phyloP scores from a whole-genome alignment of 192 early-diverging fungal genomes.

The Backusella australiensis region DNA sequence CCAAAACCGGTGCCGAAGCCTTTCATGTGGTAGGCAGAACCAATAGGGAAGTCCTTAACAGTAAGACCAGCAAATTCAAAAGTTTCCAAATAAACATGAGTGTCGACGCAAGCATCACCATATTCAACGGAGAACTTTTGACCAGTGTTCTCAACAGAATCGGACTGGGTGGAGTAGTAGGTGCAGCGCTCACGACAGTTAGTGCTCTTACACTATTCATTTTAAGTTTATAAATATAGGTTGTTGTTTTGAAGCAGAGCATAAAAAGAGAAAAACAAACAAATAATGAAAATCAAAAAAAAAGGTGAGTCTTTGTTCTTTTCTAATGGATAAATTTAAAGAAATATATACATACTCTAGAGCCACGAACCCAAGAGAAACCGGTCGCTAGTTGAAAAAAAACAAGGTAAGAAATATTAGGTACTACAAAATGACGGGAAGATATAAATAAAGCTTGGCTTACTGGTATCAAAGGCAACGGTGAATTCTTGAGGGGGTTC shows the following conservation, averaged over 20 bases:
- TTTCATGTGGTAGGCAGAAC: slow-evolving; percentile 34
- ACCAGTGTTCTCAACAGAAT: slow-evolving; percentile 10
- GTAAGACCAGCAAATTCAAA: slow-evolving; percentile 27
- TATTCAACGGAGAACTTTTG: slow-evolving; percentile 35
- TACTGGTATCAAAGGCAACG: slow-evolving; percentile 85
- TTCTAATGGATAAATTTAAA: not conserved
- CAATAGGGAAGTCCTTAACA: slow-evolving; percentile 32
- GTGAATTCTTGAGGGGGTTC: slow-evolving; percentile 90
- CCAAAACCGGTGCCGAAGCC: slow-evolving; percentile 31
- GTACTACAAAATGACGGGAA: not conserved
- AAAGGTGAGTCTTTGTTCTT: not conserved
- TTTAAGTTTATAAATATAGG: not conserved
- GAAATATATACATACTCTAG: slow-evolving; percentile 18
- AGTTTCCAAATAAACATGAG: slow-evolving; percentile 33
- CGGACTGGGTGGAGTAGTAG: slow-evolving; percentile 29
- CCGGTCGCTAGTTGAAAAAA: slow-evolving; percentile 24
- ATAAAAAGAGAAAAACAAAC: not conserved
- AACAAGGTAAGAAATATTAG: not conserved
- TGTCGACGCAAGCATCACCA: slow-evolving; percentile 31
- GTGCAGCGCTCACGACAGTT: slow-evolving; percentile 35
- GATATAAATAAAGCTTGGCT: not conserved
- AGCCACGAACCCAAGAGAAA: slow-evolving; percentile 37
- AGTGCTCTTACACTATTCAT: slow-evolving; percentile 25
- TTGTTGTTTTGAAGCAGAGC: not conserved
- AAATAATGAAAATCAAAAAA: slow-evolving; percentile 3